Evolutionary conservation across 371 early-diverging fungal genomes (phyloP).

Genomic region (Chytridiales sp.): DNA sequence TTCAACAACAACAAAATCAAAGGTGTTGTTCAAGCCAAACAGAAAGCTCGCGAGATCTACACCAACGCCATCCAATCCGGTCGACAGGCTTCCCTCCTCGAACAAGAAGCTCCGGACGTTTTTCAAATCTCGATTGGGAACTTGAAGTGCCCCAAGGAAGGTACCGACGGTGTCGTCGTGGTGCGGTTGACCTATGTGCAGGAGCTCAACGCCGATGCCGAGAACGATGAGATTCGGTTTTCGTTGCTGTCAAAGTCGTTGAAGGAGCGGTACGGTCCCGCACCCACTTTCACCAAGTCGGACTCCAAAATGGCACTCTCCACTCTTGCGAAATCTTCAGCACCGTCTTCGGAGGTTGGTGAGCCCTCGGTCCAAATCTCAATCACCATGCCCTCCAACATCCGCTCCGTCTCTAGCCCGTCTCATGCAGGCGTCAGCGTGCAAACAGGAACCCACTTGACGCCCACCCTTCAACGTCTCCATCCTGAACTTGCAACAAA

Average conservation of each 20-base stretch:
- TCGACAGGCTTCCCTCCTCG: slow-evolving; percentile 32
- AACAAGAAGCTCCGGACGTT: slow-evolving; percentile 31
- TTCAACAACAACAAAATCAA: slow-evolving; percentile 9
- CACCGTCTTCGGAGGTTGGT: not conserved
- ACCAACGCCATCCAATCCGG: slow-evolving; percentile 29
- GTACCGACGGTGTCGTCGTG: slow-evolving; percentile 14
- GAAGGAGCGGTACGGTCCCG: slow-evolving; percentile 19
- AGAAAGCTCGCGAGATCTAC: slow-evolving; percentile 31
- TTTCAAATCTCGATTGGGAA: slow-evolving; percentile 46
- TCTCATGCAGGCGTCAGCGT: not conserved
- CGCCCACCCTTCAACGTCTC: too few relatives aligned
- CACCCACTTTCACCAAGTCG: not conserved
- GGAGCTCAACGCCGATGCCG: slow-evolving; percentile 45
- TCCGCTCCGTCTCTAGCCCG: slow-evolving; percentile 17
- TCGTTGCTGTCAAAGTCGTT: slow-evolving; percentile 4
- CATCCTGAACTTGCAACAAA: too few relatives aligned
- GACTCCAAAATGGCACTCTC: too few relatives aligned
- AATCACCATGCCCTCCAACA: slow-evolving; percentile 13
- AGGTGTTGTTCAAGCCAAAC: slow-evolving; percentile 16
- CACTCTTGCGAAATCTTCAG: not conserved
- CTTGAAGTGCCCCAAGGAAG: too few relatives aligned
- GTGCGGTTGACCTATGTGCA: slow-evolving; percentile 43
- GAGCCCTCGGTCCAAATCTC: slow-evolving; percentile 6
- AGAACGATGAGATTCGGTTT: slow-evolving; percentile 42
- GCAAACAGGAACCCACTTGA: slow-evolving; percentile 1